Percentiles rank a stretch among this genome's conserved stretches.
These are phyloP conservation scores for Santalum album DNA, from an alignment of 164 flowering plant species.

Conservation along the genomic window DNA sequence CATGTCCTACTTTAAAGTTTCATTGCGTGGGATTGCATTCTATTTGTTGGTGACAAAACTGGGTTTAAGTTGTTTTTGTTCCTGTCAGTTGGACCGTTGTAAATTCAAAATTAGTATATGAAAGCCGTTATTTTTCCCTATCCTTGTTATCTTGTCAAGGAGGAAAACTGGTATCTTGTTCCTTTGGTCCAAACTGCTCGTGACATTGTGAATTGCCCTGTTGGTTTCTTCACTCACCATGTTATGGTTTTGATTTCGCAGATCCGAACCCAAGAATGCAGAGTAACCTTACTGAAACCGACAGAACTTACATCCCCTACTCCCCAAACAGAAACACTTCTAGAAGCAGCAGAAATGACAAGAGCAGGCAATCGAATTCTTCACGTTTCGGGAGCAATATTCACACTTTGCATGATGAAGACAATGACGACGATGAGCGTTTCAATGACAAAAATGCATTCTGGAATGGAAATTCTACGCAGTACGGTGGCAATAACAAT, in stretches of 20 bases:
- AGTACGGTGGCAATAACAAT: constrained; percentile 57
- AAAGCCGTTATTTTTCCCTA: too few relatives aligned
- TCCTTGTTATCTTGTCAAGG: too few relatives aligned
- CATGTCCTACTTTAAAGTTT: too few relatives aligned
- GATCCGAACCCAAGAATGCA: constrained; percentile 38
- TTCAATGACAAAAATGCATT: constrained; percentile 52
- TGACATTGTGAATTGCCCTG: too few relatives aligned
- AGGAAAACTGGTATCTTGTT: neutral
- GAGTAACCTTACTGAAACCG: constrained; percentile 20
- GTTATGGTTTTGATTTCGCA: constrained; percentile 11
- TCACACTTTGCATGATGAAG: constrained; percentile 64
- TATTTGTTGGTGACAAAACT: too few relatives aligned
- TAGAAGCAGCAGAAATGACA: constrained; percentile 19
- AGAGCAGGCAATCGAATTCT: constrained; percentile 26
- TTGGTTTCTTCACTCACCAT: neutral
- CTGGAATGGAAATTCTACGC: constrained; percentile 93
- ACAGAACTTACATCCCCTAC: constrained; percentile 9
- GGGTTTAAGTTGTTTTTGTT: too few relatives aligned
- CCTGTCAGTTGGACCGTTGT: too few relatives aligned
- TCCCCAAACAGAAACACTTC: constrained; percentile 20
- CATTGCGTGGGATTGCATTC: too few relatives aligned
- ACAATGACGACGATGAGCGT: constrained; percentile 36
- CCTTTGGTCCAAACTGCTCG: neutral
- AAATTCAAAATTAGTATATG: too few relatives aligned
- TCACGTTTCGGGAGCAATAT: constrained; percentile 59